phyloP scores from a whole-genome alignment of 2,329 filamentous ascomycete species.

The Penicillium sp. region DNA sequence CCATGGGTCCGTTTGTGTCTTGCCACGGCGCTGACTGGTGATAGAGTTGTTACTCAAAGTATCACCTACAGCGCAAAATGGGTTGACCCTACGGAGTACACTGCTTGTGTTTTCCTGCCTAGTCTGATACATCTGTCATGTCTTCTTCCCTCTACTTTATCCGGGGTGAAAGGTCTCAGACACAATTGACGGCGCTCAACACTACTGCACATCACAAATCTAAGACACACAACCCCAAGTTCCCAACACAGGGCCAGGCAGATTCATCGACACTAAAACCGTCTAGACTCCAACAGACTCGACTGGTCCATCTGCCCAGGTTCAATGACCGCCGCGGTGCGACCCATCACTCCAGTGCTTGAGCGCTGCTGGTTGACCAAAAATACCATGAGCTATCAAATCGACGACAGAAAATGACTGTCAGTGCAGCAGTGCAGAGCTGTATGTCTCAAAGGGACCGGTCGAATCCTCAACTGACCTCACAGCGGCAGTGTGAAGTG shows the following conservation, averaged over 20 bases:
- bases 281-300: conserved; percentile 31
- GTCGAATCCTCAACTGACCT: conserved; percentile 10
- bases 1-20: conserved; percentile 20
- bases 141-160: not conserved
- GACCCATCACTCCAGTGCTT: conserved; percentile 8
- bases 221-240: conserved; percentile 3
- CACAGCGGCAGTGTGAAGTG: not conserved
- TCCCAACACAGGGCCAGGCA: not conserved
- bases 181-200: conserved; percentile 7
- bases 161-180: not conserved
- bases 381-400: conserved; percentile 28
- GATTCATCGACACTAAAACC: conserved; percentile 14
- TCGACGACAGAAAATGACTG: conserved; percentile 10
- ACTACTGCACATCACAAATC: conserved; percentile 16
- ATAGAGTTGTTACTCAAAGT: conserved; percentile 7
- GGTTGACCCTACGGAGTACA: not conserved
- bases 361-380: conserved; percentile 6
- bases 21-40: conserved; percentile 18
- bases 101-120: not conserved
- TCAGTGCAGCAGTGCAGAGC: not conserved
- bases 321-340: conserved; percentile 11
- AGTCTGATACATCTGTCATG: not conserved
- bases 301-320: conserved; percentile 24
- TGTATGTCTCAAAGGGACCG: conserved; percentile 11
- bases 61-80: not conserved